Conservation (phyloP, 768 basidiomycete genomes). For the Cystofilobasidium bisporidii region DNA sequence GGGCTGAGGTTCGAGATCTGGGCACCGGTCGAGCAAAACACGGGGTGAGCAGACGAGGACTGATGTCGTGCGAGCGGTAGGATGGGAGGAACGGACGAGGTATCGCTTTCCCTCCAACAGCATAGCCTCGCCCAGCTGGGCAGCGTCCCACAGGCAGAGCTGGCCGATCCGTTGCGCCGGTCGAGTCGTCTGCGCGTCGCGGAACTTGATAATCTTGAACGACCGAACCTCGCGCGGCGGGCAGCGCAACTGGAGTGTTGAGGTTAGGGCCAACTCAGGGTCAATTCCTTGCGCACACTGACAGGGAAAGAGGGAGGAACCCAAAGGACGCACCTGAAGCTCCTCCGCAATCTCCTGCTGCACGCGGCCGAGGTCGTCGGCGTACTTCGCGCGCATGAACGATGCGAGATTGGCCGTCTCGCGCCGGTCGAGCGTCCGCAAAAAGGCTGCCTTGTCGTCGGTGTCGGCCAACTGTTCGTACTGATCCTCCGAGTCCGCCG, state of each 20-base stretch:
- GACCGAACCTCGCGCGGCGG: slow-evolving; percentile 65
- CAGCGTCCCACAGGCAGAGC: slow-evolving; percentile 74
- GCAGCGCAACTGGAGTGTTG: slow-evolving; percentile 46
- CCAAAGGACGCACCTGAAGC: slow-evolving; percentile 54
- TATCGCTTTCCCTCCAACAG: slow-evolving; percentile 61
- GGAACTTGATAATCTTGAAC: slow-evolving; percentile 62
- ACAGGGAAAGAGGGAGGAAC: too few relatives aligned
- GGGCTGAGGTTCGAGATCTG: slow-evolving; percentile 10
- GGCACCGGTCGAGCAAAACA: neutral
- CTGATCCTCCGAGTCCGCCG: slow-evolving; percentile 44
- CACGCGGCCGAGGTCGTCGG: slow-evolving; percentile 48
- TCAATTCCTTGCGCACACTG: too few relatives aligned
- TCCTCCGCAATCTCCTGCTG: slow-evolving; percentile 61
- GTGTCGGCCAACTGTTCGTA: slow-evolving; percentile 60
- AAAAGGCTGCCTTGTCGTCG: slow-evolving; percentile 35
- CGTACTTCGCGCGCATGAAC: slow-evolving; percentile 34
- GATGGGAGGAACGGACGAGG: slow-evolving; percentile 45
- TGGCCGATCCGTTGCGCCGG: slow-evolving; percentile 56
- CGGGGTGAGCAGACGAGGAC: too few relatives aligned
- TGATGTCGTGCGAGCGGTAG: neutral
- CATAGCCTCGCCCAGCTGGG: slow-evolving; percentile 45
- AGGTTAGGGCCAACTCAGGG: neutral
- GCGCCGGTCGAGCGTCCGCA: slow-evolving; percentile 1
- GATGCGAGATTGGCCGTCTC: slow-evolving; percentile 2
- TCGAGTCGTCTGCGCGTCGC: slow-evolving; percentile 54